phyloP scores from a whole-genome alignment of 768 basidiomycete species.

The Gymnopilus dilepis region DNA sequence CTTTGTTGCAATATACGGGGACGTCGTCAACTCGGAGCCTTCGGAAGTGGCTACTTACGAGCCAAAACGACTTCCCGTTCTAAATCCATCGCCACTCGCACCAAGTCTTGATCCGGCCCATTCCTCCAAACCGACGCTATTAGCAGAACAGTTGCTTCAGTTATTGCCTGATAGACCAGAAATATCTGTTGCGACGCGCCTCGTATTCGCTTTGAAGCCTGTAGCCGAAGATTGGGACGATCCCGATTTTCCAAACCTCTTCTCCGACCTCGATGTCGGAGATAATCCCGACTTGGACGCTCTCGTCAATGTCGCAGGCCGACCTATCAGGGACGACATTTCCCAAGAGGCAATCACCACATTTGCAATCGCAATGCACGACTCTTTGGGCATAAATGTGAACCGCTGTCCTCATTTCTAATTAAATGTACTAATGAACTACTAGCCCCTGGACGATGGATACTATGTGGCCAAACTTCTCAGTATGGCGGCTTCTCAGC shows the following conservation, averaged over 20 bases:
- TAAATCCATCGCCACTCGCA: conserved; percentile 47
- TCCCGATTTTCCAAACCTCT: conserved; percentile 72
- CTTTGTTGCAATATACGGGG: conserved; percentile 68
- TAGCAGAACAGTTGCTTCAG: conserved; percentile 66
- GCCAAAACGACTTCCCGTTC: conserved; percentile 42
- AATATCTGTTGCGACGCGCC: conserved; percentile 65
- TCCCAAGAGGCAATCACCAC: conserved; percentile 52
- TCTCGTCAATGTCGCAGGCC: conserved; percentile 55
- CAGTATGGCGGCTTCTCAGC: conserved; percentile 68
- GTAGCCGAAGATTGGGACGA: conserved; percentile 81
- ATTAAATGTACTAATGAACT: background rate
- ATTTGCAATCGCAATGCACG: conserved; percentile 62
- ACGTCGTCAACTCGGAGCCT: conserved; percentile 52
- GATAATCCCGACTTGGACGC: conserved; percentile 62
- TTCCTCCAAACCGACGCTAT: conserved; percentile 58
- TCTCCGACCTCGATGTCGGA: conserved; percentile 58
- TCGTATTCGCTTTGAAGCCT: conserved; percentile 84
- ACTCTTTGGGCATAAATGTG: conserved; percentile 64
- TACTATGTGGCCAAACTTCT: conserved; percentile 68
- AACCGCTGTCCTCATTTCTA: conserved; percentile 20
- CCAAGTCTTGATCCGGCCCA: conserved; percentile 64
- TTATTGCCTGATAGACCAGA: conserved; percentile 68
- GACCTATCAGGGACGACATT: conserved; percentile 65
- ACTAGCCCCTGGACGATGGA: conserved; percentile 57
- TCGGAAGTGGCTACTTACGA: conserved; percentile 45